A percentile compares a stretch with the other conserved stretches of the same genome.
Conservation (phyloP, 2,329 filamentous ascomycete genomes). For the Arthroderma sp. region DNA sequence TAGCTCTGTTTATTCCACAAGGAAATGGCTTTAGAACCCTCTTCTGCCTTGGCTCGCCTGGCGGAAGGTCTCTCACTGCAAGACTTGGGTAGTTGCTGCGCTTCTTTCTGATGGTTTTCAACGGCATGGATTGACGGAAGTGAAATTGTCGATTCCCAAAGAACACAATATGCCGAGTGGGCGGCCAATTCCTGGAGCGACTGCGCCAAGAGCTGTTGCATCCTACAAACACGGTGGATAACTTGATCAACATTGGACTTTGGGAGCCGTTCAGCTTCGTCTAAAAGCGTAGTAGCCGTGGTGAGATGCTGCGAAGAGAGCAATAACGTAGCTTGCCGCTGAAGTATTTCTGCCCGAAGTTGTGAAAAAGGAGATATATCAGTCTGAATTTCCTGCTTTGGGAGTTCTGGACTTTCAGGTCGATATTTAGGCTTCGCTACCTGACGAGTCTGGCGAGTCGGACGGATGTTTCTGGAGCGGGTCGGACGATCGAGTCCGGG, state of each 20-base stretch:
- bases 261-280: conserved; percentile 21
- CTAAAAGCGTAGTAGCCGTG: conserved; percentile 43
- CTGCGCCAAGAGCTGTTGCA: conserved; percentile 25
- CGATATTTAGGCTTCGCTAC: not conserved
- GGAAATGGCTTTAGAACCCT: no score
- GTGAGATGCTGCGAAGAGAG: conserved; percentile 39
- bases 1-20: no score
- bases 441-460: conserved; percentile 1
- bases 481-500: conserved; percentile 1
- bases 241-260: conserved; percentile 47
- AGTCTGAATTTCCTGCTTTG: conserved; percentile 16
- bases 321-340: conserved; percentile 24
- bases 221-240: conserved; percentile 32
- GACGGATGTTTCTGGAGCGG: not conserved
- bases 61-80: conserved; percentile 14
- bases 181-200: conserved; percentile 46
- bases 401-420: conserved; percentile 12
- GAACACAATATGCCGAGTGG: conserved; percentile 74
- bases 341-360: conserved; percentile 37
- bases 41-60: no score
- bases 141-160: conserved; percentile 86
- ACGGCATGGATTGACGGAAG: conserved; percentile 53
- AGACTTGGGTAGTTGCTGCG: conserved; percentile 25
- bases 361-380: conserved; percentile 26
- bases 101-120: conserved; percentile 20